phyloP scores from a whole-genome alignment of 495 filamentous ascomycete genomes.

The Penicillium turbatum region DNA sequence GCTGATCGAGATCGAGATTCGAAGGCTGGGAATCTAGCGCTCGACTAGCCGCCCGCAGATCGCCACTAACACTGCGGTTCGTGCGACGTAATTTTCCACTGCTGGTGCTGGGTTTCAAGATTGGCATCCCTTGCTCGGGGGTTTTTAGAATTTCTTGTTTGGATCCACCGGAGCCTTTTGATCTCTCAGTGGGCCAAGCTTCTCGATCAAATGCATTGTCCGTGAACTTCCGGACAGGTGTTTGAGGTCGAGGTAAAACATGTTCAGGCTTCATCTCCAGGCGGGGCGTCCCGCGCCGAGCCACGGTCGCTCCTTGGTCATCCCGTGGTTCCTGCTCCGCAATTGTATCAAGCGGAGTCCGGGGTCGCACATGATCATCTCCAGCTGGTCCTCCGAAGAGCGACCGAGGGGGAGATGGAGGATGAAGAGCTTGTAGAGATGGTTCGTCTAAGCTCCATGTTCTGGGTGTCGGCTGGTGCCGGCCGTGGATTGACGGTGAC shows the following conservation, averaged over 20 bases:
- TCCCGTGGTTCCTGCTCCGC: slow-evolving; percentile 37
- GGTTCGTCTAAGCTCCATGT: slow-evolving; percentile 36
- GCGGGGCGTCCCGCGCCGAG: slow-evolving; percentile 33
- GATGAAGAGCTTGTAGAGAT: slow-evolving; percentile 15
- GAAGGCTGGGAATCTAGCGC: slow-evolving; percentile 28
- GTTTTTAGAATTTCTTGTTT: slow-evolving; percentile 25
- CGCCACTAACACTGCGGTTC: slow-evolving; percentile 70
- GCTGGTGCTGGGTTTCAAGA: slow-evolving; percentile 33
- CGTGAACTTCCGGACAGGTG: slow-evolving; percentile 42
- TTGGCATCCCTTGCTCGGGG: slow-evolving; percentile 34
- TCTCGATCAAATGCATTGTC: slow-evolving; percentile 50
- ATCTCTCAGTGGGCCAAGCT: slow-evolving; percentile 51
- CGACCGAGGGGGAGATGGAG: slow-evolving; percentile 26
- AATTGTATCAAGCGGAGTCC: slow-evolving; percentile 39
- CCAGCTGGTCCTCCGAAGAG: slow-evolving; percentile 24
- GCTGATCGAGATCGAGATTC: slow-evolving; percentile 40
- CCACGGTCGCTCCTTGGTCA: slow-evolving; percentile 18
- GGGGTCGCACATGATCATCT: slow-evolving; percentile 29
- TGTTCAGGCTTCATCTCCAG: slow-evolving; percentile 43
- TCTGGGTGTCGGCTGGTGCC: slow-evolving; percentile 26
- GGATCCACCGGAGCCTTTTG: slow-evolving; percentile 9
- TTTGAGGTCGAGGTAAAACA: slow-evolving; percentile 40
- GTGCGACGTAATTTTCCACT: slow-evolving; percentile 58
- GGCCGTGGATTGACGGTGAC: slow-evolving; percentile 38
- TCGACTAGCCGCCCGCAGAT: slow-evolving; percentile 68